These are phyloP conservation scores for Boletus reticulatus DNA, from an alignment of 768 basidiomycete genomes.

Conservation along the genomic window DNA sequence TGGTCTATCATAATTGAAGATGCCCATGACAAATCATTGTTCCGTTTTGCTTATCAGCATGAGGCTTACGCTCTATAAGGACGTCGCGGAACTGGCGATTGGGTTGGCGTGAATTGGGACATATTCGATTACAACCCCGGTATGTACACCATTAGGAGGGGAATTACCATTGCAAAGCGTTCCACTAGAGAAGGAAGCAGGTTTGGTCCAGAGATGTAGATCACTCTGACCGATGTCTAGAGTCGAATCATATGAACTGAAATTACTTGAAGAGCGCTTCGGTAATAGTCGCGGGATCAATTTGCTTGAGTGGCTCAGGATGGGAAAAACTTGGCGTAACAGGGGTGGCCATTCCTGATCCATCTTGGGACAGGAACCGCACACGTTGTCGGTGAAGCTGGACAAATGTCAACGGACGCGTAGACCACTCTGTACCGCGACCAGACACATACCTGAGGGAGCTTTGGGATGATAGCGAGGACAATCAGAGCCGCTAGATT, in stretches of 20 bases:
- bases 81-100: background rate
- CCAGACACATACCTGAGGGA: constrained; percentile 72
- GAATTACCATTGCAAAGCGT: constrained; percentile 25
- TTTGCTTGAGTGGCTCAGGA: constrained; percentile 39
- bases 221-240: constrained; percentile 19
- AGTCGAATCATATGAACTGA: constrained; percentile 1
- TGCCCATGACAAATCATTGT: background rate
- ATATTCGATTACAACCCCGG: constrained; percentile 26
- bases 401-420: constrained; percentile 14
- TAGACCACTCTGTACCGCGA: constrained; percentile 2
- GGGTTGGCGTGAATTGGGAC: constrained; percentile 12
- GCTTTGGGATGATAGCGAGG: constrained; percentile 88
- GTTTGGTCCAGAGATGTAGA: constrained; percentile 10
- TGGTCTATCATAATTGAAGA: background rate
- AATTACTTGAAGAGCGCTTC: constrained; percentile 44
- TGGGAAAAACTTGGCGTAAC: constrained; percentile 55
- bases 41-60: constrained; percentile 15
- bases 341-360: constrained; percentile 67
- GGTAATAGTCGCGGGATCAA: constrained; percentile 39
- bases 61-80: constrained; percentile 30
- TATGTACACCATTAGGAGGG: constrained; percentile 35
- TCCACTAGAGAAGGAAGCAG: constrained; percentile 14
- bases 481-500: constrained; percentile 78
- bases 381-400: constrained; percentile 84
- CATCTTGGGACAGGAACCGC: constrained; percentile 66